Percentiles rank a stretch among this genome's conserved stretches.
These are phyloP conservation scores for Cucurbitaria berberidis DNA, from an alignment of 2,329 filamentous ascomycete genomes.

Conservation along the genomic window DNA sequence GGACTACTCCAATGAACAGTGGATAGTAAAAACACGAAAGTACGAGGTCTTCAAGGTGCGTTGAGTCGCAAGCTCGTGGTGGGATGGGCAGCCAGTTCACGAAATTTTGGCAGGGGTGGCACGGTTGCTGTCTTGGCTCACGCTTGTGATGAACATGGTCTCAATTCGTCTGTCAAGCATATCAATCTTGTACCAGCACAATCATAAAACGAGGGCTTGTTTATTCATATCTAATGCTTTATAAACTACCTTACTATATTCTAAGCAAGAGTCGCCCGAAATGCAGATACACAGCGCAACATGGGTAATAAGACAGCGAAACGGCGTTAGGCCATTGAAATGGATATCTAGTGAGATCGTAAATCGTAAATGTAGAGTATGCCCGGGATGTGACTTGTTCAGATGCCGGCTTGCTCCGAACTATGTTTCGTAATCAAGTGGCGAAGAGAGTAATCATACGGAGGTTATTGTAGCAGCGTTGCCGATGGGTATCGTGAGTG, in stretches of 20 bases:
- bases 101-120: constrained; percentile 45
- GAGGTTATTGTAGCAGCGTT: not conserved
- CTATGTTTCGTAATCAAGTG: constrained; percentile 11
- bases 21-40: not conserved
- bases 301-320: constrained; percentile 1
- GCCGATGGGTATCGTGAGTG: not conserved
- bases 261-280: not conserved
- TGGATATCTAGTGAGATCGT: constrained; percentile 21
- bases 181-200: not conserved
- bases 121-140: constrained; percentile 22
- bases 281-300: not conserved
- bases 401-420: not conserved
- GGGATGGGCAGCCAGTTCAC: constrained; percentile 19
- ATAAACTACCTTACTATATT: constrained; percentile 6
- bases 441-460: not conserved
- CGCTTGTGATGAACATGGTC: not conserved
- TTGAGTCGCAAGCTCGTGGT: constrained; percentile 4
- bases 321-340: not conserved
- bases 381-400: not conserved
- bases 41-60: not conserved
- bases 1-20: not conserved
- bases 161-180: no score
- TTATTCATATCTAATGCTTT: not conserved
- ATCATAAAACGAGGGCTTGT: not conserved
- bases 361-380: constrained; percentile 17